Evolutionary conservation across 495 filamentous ascomycete species (phyloP).

Genomic region (Podospora anserina): DNA sequence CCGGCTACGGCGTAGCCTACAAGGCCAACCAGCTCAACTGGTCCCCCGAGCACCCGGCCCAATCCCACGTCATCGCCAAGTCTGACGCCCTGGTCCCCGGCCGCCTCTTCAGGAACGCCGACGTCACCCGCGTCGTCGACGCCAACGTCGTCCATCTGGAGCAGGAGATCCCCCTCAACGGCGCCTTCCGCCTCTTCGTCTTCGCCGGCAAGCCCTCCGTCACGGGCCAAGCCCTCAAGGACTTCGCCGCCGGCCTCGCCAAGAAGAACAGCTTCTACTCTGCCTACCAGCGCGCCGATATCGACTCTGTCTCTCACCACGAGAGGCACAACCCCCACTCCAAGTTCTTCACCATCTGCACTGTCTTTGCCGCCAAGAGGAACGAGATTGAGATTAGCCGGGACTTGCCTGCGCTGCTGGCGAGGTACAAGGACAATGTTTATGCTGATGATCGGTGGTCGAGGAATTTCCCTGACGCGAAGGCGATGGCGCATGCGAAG

Average conservation of each 20-base stretch:
- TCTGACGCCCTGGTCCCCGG: slow-evolving; percentile 62
- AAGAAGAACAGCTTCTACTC: slow-evolving; percentile 67
- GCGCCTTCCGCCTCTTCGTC: slow-evolving; percentile 80
- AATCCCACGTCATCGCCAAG: slow-evolving; percentile 63
- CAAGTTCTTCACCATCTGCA: slow-evolving; percentile 72
- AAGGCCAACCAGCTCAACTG: slow-evolving; percentile 58
- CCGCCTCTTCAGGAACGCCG: slow-evolving; percentile 67
- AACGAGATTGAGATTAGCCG: slow-evolving; percentile 61
- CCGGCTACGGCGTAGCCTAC: slow-evolving; percentile 69
- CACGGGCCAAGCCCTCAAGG: slow-evolving; percentile 60
- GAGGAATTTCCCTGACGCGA: slow-evolving; percentile 61
- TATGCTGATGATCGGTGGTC: slow-evolving; percentile 86
- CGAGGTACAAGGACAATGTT: slow-evolving; percentile 74
- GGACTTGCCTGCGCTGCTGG: slow-evolving; percentile 63
- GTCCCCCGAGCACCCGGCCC: slow-evolving; percentile 65
- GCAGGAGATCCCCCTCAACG: slow-evolving; percentile 83
- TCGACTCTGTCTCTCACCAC: slow-evolving; percentile 65
- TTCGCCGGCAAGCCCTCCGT: slow-evolving; percentile 67
- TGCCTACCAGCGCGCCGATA: slow-evolving; percentile 59
- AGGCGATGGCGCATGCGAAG: slow-evolving; percentile 77
- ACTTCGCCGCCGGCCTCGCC: slow-evolving; percentile 62
- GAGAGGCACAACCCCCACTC: slow-evolving; percentile 81
- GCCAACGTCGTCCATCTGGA: slow-evolving; percentile 83
- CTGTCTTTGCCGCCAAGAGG: slow-evolving; percentile 64
- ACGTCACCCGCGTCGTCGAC: slow-evolving; percentile 79